Evolutionary conservation across 2,329 filamentous ascomycete genomes (phyloP).

Genomic region (Plectosphaerella plurivora): DNA sequence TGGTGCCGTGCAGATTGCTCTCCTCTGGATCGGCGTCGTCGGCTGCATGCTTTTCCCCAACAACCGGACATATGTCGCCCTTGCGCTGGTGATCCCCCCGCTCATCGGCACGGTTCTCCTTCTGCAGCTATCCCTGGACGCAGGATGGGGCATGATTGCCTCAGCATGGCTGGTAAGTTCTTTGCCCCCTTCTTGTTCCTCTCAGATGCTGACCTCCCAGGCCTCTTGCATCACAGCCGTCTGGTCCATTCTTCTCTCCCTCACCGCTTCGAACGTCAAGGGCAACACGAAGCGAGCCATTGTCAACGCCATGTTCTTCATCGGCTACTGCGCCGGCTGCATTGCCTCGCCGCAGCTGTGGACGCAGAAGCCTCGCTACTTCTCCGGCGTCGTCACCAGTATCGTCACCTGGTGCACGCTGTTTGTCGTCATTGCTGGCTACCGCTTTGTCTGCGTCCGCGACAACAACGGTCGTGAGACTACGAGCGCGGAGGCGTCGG

Average conservation of each 20-base stretch:
- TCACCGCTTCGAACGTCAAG: slow-evolving; percentile 43
- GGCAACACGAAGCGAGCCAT: slow-evolving; percentile 46
- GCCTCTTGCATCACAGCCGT: slow-evolving; percentile 36
- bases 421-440: slow-evolving; percentile 24
- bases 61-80: slow-evolving; percentile 30
- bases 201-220: slow-evolving; percentile 8
- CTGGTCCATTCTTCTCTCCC: slow-evolving; percentile 35
- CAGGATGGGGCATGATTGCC: slow-evolving; percentile 42
- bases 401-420: slow-evolving; percentile 38
- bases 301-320: slow-evolving; percentile 43
- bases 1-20: slow-evolving; percentile 38
- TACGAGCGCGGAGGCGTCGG: neutral
- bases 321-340: slow-evolving; percentile 44
- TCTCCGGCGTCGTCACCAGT: slow-evolving; percentile 38
- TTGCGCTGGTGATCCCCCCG: slow-evolving; percentile 34
- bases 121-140: slow-evolving; percentile 30
- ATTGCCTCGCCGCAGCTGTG: slow-evolving; percentile 43
- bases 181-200: neutral
- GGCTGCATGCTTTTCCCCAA: slow-evolving; percentile 32
- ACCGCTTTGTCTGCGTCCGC: slow-evolving; percentile 25
- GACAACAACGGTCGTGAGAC: slow-evolving; percentile 28
- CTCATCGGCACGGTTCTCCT: slow-evolving; percentile 39
- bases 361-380: slow-evolving; percentile 37
- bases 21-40: slow-evolving; percentile 40
- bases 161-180: slow-evolving; percentile 51